phyloP scores from a whole-genome alignment of 441 rosid genomes.

The Rhodomyrtus psidioides region DNA sequence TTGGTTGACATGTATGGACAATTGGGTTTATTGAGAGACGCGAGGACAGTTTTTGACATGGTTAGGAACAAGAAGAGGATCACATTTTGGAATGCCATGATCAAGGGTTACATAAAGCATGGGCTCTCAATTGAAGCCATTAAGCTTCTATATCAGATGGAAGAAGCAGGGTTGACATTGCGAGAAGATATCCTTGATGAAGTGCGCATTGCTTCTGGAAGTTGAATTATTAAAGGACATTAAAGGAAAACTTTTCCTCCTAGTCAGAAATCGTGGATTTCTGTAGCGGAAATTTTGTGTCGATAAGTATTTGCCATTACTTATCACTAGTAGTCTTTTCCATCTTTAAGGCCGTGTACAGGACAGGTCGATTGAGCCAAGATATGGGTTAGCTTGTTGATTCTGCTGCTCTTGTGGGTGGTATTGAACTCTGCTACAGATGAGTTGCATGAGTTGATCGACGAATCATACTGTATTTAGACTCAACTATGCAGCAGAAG shows the following conservation, averaged over 20 bases:
- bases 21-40: slow-evolving; percentile 36
- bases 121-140: slow-evolving; percentile 34
- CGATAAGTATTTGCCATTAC: background rate
- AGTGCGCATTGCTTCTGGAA: background rate
- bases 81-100: slow-evolving; percentile 53
- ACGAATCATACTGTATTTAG: background rate
- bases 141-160: slow-evolving; percentile 58
- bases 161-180: slow-evolving; percentile 19
- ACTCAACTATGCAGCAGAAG: background rate
- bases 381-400: background rate
- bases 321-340: background rate
- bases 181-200: slow-evolving; percentile 1
- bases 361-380: background rate
- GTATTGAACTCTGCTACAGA: background rate
- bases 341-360: background rate
- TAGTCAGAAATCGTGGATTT: background rate
- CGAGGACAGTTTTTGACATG: slow-evolving; percentile 31
- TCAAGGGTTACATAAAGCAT: slow-evolving; percentile 32
- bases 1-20: slow-evolving; percentile 63
- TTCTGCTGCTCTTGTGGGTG: background rate
- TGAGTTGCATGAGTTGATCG: background rate
- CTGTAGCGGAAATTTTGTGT: background rate
- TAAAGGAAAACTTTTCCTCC: background rate
- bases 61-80: slow-evolving; percentile 14
- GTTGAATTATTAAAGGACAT: background rate